Evolutionary conservation across 306 rosid genomes (phyloP), one percentile per base, ranked within the genome.

Genomic region (Glycine soja): DNA sequence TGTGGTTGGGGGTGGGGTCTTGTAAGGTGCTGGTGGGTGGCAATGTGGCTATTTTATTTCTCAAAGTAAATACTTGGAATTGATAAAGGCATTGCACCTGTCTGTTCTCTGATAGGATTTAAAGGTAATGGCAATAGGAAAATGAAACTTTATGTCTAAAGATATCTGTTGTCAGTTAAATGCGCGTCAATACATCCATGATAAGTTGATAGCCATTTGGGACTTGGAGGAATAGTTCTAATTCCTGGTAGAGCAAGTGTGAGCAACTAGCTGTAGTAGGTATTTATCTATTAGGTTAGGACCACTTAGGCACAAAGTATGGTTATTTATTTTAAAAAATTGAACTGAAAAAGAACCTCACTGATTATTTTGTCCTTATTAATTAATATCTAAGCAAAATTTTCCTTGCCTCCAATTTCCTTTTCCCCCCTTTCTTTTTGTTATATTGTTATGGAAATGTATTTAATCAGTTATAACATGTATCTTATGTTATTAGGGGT

Each of bases 401-500:
- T 66, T 16, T 72, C 30, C 76, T 38, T 34, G 36, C 2, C 65
- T 66, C 36, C 14, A 43, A 30, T 73, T 42, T 70, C 19, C 45
- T 3, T 81, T 56, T 16, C 3, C 6, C 4, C 18, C 40, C 12
- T 36, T 14, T 16, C 38, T 62, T 40, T 57, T 61, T 77, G 13
- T 24, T 72, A 12, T 51, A 2, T 69, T 38, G 9, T 71, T 57
- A 65, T 81, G 11, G 61, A 81, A 48, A 56, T 61, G 74, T 30
- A 72, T 68, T 73, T n/a, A 24, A 24, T 24, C 30, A 24, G 30
- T 24, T 24, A 24, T 24, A 24, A 24, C 30, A 24, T 24, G 24
- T 85, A 30, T 74, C 75, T 47, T 84, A 63, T 81, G 66, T 5
- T 6, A 24, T 64, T 53, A 95, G 99, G 90, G 89, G 86, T 8